phyloP scores from a whole-genome alignment of 2,329 filamentous ascomycete genomes.

The Metarhizium album region DNA sequence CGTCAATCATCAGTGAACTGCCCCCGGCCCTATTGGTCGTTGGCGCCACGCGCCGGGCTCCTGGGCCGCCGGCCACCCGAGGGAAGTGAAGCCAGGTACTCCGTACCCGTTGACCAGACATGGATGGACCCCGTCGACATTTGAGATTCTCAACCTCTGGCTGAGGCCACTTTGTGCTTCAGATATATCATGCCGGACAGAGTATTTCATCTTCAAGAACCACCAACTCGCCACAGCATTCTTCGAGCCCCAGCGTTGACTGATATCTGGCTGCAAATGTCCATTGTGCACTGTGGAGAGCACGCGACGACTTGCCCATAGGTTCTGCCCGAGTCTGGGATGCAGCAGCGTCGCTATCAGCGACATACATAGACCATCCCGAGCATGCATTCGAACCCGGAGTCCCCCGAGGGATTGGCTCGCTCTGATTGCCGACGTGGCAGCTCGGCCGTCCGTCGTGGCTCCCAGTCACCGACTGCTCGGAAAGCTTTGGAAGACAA shows the following conservation, averaged over 20 bases:
- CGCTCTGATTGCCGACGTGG: slow-evolving; percentile 5
- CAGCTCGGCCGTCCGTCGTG: background rate
- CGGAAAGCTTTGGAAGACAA: background rate
- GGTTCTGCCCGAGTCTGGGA: background rate
- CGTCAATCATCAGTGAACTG: too few species aligned
- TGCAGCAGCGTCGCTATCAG: background rate
- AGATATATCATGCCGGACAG: background rate
- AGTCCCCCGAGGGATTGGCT: slow-evolving; percentile 4
- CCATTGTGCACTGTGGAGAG: background rate
- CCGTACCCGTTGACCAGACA: too few species aligned
- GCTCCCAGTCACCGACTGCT: background rate
- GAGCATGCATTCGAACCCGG: slow-evolving; percentile 10
- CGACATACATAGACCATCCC: background rate
- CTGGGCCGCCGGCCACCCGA: too few species aligned
- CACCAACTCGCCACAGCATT: background rate
- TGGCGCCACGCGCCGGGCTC: too few species aligned
- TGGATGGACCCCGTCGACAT: too few species aligned
- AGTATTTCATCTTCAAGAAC: background rate
- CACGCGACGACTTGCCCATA: background rate
- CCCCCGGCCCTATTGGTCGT: too few species aligned
- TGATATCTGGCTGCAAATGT: background rate
- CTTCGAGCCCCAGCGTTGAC: background rate
- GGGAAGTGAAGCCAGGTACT: too few species aligned
- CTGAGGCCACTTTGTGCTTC: background rate
- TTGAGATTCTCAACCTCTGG: too few species aligned